Evolutionary conservation across 768 basidiomycete genomes (phyloP), one percentile per base, ranked within the genome.

Genomic region (Lanmaoa pseudosensibilis): DNA sequence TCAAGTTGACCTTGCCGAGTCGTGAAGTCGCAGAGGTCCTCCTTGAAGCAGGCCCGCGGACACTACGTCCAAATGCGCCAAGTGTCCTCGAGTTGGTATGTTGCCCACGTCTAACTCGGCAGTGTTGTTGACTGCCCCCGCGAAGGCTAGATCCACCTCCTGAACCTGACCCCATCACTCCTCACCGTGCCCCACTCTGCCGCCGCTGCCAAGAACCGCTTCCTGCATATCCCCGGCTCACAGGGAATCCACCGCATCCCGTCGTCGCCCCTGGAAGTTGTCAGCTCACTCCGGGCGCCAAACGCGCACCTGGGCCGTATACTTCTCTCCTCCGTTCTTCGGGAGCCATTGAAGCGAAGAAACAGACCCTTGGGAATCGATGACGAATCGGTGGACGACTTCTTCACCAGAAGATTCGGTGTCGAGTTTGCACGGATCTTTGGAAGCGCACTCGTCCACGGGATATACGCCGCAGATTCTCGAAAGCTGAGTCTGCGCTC

Each of bases 391-490:
- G 78, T 98, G 9, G 86, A 98, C 59, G 71, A 83, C 0, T 90
- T 98, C 61, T 68, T 98, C 53, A 69, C 81, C 0, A 79, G 91
- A 13, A 78, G 92, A 23, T 89, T 97, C 54, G 91, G 92, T 0
- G 69, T 77, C 7, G 71, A 77, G 2, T 82, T 95, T 62, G 92
- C 95, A 1, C 80, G 84, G 16, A 79, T 81, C 3, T 79, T 98
- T 52, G 85, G 89, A 67, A 92, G 80, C 34, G 88, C 95, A 0
- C 75, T 97, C 55, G 84, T 94, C 1, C 95, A 97, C 65, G 96
- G 96, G 0, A 90, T 98, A 53, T 98, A 98, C 68, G 94, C 93
- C 2, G 84, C 92, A 0, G 93, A 96, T 64, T 83, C 94, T 2
- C 75, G 89, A 3, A 64, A 75, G 39, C 73, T 98, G 18, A 92